Percentiles rank a stretch among this genome's conserved stretches.
Evolutionary conservation across 345 rosid genomes (phyloP).

Genomic region (Isatis tinctoria): DNA sequence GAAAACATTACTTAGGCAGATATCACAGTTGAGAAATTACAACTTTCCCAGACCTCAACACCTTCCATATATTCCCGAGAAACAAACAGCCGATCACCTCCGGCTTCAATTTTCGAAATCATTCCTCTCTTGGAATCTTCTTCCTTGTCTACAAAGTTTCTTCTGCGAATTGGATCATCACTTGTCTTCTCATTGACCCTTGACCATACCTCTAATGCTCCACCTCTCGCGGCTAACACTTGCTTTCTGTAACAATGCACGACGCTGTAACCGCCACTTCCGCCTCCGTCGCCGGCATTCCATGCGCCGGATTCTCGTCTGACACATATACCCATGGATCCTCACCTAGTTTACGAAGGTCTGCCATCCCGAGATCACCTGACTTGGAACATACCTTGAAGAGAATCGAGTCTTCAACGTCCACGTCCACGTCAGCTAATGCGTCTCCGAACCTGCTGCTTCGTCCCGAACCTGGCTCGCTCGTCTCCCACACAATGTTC

Average conservation of each 20-base stretch:
- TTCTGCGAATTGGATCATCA: slow-evolving; percentile 34
- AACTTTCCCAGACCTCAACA: slow-evolving; percentile 91
- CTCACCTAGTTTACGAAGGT: slow-evolving; percentile 66
- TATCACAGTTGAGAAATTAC: slow-evolving; percentile 29
- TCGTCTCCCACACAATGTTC: slow-evolving; percentile 75
- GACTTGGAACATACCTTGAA: slow-evolving; percentile 88
- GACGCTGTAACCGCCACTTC: slow-evolving; percentile 29
- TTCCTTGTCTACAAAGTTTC: slow-evolving; percentile 71
- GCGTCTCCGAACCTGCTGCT: slow-evolving; percentile 88
- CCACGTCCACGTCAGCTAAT: slow-evolving; percentile 72
- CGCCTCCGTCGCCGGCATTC: slow-evolving; percentile 18
- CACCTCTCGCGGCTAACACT: slow-evolving; percentile 76
- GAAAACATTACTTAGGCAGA: slow-evolving; percentile 21
- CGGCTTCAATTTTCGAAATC: slow-evolving; percentile 65
- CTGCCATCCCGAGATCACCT: slow-evolving; percentile 84
- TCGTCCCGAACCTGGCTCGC: slow-evolving; percentile 90
- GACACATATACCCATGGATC: slow-evolving; percentile 80
- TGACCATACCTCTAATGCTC: slow-evolving; percentile 86
- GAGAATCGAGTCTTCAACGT: slow-evolving; percentile 43
- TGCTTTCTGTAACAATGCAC: slow-evolving; percentile 67
- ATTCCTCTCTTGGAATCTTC: slow-evolving; percentile 64
- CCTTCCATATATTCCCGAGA: slow-evolving; percentile 72
- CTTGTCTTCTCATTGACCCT: slow-evolving; percentile 27
- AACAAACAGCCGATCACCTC: slow-evolving; percentile 78
- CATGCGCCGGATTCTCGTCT: slow-evolving; percentile 54